A percentile compares a stretch with the other conserved stretches of the same genome.
phyloP scores from a whole-genome alignment of 2,329 filamentous ascomycete species.

The Colletotrichum paranaense region DNA sequence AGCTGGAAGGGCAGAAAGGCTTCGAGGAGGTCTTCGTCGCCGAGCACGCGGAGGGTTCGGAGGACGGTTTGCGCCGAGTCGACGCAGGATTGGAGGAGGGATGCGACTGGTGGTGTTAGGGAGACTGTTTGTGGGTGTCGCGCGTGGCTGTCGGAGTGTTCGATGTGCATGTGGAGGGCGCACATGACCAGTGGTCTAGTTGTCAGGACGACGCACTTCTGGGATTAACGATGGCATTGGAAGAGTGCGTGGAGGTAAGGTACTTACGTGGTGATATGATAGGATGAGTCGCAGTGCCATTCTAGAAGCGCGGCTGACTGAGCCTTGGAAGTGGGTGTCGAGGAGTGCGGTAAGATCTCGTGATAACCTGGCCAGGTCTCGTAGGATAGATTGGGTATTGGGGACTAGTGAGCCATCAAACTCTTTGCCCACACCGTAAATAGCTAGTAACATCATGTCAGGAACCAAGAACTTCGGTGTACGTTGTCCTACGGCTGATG shows the following conservation, averaged over 20 bases:
- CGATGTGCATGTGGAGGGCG: conserved; percentile 43
- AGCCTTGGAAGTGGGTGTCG: conserved; percentile 34
- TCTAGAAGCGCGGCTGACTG: conserved; percentile 34
- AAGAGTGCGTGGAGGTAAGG: accelerated
- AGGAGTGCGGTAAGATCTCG: conserved; percentile 32
- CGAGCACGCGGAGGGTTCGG: conserved; percentile 32
- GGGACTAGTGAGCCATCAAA: conserved; percentile 34
- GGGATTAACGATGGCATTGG: neutral
- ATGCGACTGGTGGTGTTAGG: conserved; percentile 29
- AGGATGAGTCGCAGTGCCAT: conserved; percentile 35
- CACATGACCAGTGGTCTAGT: conserved; percentile 34
- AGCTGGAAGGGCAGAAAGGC: conserved; percentile 54
- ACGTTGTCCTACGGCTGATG: neutral
- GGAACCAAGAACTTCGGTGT: accelerated
- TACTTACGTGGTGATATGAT: conserved; percentile 40
- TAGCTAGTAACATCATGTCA: conserved; percentile 3
- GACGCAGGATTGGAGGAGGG: conserved; percentile 33
- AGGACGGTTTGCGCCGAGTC: conserved; percentile 36
- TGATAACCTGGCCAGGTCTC: conserved; percentile 30
- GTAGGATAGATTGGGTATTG: conserved; percentile 34
- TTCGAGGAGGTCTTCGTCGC: conserved; percentile 44
- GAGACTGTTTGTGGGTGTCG: conserved; percentile 20
- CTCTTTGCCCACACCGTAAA: conserved; percentile 35
- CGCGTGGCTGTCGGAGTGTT: conserved; percentile 24
- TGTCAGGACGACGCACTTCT: conserved; percentile 33